A percentile compares a stretch with the other conserved stretches of the same genome.
Evolutionary conservation across 2,329 filamentous ascomycete genomes (phyloP).

Genomic region (Scedosporium aurantiacum): DNA sequence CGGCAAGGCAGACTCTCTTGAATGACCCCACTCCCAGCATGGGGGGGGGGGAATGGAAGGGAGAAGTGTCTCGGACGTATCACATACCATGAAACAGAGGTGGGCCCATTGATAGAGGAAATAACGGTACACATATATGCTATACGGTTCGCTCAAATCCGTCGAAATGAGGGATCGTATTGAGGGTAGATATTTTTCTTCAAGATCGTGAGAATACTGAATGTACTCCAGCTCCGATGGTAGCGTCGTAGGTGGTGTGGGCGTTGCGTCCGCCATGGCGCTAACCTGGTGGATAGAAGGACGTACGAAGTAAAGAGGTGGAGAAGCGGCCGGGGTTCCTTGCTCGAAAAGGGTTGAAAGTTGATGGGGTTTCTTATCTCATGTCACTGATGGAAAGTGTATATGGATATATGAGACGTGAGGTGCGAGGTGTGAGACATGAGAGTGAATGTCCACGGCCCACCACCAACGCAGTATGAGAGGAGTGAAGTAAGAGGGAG

Average conservation of each 20-base stretch:
- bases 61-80: constrained; percentile 1
- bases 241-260: not conserved
- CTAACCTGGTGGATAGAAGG: not conserved
- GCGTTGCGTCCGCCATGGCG: not conserved
- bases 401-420: not conserved
- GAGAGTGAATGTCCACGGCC: too few relatives aligned
- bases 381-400: not conserved
- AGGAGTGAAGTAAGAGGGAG: not conserved
- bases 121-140: constrained; percentile 98
- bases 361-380: not conserved
- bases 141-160: constrained; percentile 95
- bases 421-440: too few relatives aligned
- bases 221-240: constrained; percentile 41
- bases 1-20: not conserved
- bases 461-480: too few relatives aligned
- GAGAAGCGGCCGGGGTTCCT: not conserved
- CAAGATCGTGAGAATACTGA: constrained; percentile 51
- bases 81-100: constrained; percentile 79
- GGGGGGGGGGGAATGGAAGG: not conserved
- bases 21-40: constrained; percentile 1
- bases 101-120: constrained; percentile 97
- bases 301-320: not conserved
- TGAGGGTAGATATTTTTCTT: constrained; percentile 60
- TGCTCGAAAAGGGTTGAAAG: not conserved
- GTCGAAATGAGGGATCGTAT: constrained; percentile 91